phyloP scores from a whole-genome alignment of 306 rosid genomes.

The Rosa rugosa region DNA sequence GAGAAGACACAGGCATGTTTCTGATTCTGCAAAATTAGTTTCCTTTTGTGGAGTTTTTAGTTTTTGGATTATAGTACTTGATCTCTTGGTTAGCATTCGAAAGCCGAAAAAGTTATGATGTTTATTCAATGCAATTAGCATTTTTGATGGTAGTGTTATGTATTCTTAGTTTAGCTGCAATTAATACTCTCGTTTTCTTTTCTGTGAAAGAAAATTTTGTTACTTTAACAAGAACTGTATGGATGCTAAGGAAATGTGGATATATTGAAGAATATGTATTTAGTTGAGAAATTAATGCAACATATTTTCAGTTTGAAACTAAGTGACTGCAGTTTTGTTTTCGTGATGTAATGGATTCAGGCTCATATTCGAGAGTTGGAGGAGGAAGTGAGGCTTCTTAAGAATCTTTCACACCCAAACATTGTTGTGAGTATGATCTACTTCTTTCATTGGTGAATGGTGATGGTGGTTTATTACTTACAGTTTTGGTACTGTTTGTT shows the following conservation, averaged over 20 bases:
- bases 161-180: not conserved
- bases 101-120: not conserved
- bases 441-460: slow-evolving; percentile 11
- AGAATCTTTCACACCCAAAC: slow-evolving; percentile 86
- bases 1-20: slow-evolving; percentile 71
- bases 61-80: not conserved
- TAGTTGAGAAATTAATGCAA: not conserved
- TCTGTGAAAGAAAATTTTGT: not conserved
- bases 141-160: not conserved
- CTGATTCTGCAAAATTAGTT: not conserved
- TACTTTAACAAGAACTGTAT: not conserved
- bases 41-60: not conserved
- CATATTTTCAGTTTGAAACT: slow-evolving; percentile 20
- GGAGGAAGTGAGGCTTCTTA: slow-evolving; percentile 87
- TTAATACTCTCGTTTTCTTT: not conserved
- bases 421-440: slow-evolving; percentile 69
- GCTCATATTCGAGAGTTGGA: slow-evolving; percentile 87
- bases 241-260: not conserved
- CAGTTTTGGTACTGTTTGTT: not conserved
- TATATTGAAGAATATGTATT: not conserved
- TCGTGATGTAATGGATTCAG: slow-evolving; percentile 34
- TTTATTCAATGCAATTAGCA: not conserved
- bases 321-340: slow-evolving; percentile 17
- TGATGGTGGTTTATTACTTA: slow-evolving; percentile 15
- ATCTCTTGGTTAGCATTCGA: not conserved